Conservation (phyloP, 805 yeast species). For the Kodamaea fukazawae region DNA sequence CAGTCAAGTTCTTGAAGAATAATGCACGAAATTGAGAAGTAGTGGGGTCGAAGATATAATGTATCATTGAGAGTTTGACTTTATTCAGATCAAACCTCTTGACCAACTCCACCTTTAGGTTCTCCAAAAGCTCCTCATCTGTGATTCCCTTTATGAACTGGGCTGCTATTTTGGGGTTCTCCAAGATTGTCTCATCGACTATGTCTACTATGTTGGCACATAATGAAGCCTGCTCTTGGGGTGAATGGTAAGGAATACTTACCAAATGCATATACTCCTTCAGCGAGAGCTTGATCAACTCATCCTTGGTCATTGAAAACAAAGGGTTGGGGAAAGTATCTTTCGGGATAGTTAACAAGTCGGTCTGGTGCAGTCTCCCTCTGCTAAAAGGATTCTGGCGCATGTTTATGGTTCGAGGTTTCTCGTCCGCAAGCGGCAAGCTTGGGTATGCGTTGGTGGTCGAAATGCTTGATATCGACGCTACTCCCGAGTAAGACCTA, state of each 20-base stretch:
- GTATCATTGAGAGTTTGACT: constrained; percentile 26
- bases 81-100: constrained; percentile 17
- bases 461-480: no score
- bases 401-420: constrained; percentile 8
- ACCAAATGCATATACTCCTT: constrained; percentile 27
- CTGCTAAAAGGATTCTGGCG: constrained; percentile 17
- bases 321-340: constrained; percentile 36
- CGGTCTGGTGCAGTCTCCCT: constrained; percentile 1
- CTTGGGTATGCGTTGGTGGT: no score
- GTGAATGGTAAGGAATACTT: constrained; percentile 20
- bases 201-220: constrained; percentile 30
- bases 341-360: constrained; percentile 14
- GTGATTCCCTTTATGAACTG: constrained; percentile 18
- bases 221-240: constrained; percentile 26
- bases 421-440: neutral
- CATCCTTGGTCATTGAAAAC: constrained; percentile 23
- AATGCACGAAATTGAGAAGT: constrained; percentile 15
- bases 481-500: no score
- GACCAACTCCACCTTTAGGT: constrained; percentile 17
- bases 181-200: constrained; percentile 27
- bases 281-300: constrained; percentile 21
- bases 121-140: constrained; percentile 17
- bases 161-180: constrained; percentile 23
- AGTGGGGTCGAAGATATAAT: constrained; percentile 25
- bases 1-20: constrained; percentile 18